Evolutionary conservation across 805 yeast genomes (phyloP), one percentile per base, ranked within the genome.

Genomic region (Isabelozyma gotoi): DNA sequence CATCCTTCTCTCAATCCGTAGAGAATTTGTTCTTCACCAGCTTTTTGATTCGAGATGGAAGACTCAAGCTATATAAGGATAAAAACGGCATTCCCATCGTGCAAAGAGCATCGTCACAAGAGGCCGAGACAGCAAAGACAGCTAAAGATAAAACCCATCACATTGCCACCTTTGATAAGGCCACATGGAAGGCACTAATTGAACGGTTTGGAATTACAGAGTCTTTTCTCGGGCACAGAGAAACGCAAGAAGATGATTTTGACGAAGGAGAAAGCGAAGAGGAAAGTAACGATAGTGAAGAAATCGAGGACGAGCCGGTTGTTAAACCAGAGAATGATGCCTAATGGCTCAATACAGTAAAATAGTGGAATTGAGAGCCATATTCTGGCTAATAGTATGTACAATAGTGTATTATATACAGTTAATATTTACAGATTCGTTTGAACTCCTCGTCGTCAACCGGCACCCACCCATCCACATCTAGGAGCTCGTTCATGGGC

Each of bases 11-110:
- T 1, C 90, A 84, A 58, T 78, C 90, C 1, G 82, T 91, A 2
- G 97, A 92, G 60, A 89, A 88, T 57, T 64, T 92, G 53, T 91
- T 91, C 55, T 87, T 83, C 55, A 76, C 88, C 0, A 85, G 96
- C 58, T 90, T 91, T 55, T 65, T 92, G 36, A 78, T 89, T 2
- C 78, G 83, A 53, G 95, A 88, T 53, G 90, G 87, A 0, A 79
- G 72, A 51, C 62, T 89, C 29, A 65, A 69, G 18, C 51, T 89
- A 17, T 78, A 56, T 31, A 43, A 71, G n/a, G 73, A 71, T 37
- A 82, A 78, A 43, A 1, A 66, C 3, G 73, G 74, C n/a, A 72
- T 58, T 16, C 76, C 76, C 0, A 68, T 67, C 44, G 76, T 83
- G 1, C 60, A 67, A 21, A 57, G 72, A 20, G 61, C 69, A 10